phyloP scores from a whole-genome alignment of 306 rosid genomes.

The Vigna mungo region DNA sequence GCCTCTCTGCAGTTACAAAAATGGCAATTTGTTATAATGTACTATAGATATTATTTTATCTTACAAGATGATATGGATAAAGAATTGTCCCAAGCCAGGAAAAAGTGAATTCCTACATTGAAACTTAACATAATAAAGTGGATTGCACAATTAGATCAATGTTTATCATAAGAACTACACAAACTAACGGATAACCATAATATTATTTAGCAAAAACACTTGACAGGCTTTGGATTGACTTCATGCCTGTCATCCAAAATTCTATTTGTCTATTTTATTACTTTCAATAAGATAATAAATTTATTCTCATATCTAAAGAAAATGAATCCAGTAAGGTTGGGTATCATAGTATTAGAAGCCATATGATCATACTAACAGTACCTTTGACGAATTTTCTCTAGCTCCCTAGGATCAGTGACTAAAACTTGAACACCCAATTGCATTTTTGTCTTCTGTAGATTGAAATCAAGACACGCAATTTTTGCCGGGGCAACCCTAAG shows the following conservation, averaged over 20 bases:
- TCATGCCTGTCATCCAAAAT: constrained; percentile 10
- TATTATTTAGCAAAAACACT: background rate
- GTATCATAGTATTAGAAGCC: constrained; percentile 7
- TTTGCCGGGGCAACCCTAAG: constrained; percentile 88
- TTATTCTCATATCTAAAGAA: background rate
- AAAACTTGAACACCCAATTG: constrained; percentile 97
- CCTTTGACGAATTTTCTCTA: constrained; percentile 98
- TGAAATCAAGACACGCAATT: constrained; percentile 96
- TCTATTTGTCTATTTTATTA: constrained; percentile 20
- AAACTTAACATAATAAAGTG: constrained; percentile 1
- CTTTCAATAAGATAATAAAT: constrained; percentile 21
- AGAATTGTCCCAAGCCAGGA: constrained; percentile 15
- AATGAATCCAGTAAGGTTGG: constrained; percentile 19
- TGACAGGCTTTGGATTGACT: background rate
- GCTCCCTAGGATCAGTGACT: constrained; percentile 92
- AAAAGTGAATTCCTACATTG: constrained; percentile 1
- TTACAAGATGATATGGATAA: constrained; percentile 15
- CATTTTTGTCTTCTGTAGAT: constrained; percentile 99
- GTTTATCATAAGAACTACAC: background rate
- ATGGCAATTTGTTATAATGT: constrained; percentile 3
- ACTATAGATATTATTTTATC: background rate
- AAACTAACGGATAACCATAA: background rate
- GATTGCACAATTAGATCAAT: constrained; percentile 17
- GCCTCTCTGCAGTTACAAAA: constrained; percentile 68
- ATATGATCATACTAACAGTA: constrained; percentile 33